phyloP scores from a whole-genome alignment of 768 basidiomycete genomes.

The Boletus subparvulus region DNA sequence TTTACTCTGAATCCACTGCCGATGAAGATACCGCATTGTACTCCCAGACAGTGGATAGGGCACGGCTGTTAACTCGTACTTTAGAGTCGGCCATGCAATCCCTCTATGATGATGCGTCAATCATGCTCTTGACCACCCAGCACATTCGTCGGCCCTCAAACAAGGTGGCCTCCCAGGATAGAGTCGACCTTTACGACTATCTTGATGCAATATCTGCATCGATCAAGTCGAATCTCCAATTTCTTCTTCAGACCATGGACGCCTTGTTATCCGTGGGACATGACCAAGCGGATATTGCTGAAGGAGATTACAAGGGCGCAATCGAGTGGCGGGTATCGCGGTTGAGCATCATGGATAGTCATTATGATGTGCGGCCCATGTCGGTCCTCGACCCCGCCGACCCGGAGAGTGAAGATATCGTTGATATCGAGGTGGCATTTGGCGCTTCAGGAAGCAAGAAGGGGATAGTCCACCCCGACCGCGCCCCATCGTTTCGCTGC shows the following conservation, averaged over 20 bases:
- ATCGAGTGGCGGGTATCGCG: conserved; percentile 79
- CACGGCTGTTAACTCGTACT: conserved; percentile 63
- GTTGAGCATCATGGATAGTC: conserved; percentile 56
- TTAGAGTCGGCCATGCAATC: conserved; percentile 72
- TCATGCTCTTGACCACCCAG: conserved; percentile 61
- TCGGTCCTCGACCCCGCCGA: conserved; percentile 39
- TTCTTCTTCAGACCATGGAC: conserved; percentile 61
- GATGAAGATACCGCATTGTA: conserved; percentile 52
- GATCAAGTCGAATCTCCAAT: conserved; percentile 54
- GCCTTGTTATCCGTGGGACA: conserved; percentile 61
- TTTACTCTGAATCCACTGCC: conserved; percentile 47
- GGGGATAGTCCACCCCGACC: conserved; percentile 22
- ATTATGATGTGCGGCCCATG: conserved; percentile 44
- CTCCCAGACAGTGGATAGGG: conserved; percentile 64
- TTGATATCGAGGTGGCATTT: conserved; percentile 58
- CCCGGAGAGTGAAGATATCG: conserved; percentile 50
- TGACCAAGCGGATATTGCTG: conserved; percentile 68
- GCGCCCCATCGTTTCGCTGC: conserved; percentile 30
- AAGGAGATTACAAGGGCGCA: conserved; percentile 69
- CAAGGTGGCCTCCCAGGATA: conserved; percentile 9
- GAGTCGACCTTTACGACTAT: conserved; percentile 37
- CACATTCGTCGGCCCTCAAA: conserved; percentile 20
- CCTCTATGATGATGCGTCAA: conserved; percentile 68
- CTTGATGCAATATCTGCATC: conserved; percentile 51
- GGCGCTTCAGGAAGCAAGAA: conserved; percentile 38